Base-by-base conservation (phyloP, 768 basidiomycete species). In the Lentinula boryana region DNA sequence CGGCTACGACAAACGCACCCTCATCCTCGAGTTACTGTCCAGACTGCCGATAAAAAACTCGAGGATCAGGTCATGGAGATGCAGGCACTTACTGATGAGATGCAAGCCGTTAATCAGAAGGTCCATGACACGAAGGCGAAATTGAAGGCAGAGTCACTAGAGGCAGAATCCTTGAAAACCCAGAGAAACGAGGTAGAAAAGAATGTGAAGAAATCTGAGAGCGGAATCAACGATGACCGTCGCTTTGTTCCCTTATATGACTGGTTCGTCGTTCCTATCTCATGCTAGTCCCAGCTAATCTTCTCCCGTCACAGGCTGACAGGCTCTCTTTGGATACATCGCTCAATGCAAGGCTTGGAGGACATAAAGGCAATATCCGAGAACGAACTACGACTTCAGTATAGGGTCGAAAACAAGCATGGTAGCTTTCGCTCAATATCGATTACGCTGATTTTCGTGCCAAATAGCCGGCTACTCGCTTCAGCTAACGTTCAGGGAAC, bases 1-100 rank as follows among this genome's bases (percentile, higher is more conserved):
- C 84, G 93, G 1, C 84, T 95, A 16, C 85, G 91, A 18, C 88
- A 93, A 64, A 83, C 87, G 2, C 85, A 95, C 65, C 89, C 91
- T 0, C 82, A 86, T 18, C 88, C 93, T 49, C 84, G 93, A 9
- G 74, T 95, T 36, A 96, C 94, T 0, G 81, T 92, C 36, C 72
- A 84, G 2, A 77, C 86, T 50, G 94, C 94, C 0, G 85, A 86
- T 52, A 79, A 87, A 63, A 84, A 86, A 57, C 83, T 93, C 2
- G 84, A 86, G 9, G 81, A 81, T 10, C 93, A 95, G 64, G 84
- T 89, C n/a, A 79, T 75, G 8, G 84, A 91, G 69, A 91, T 95
- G 85, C 88, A 93, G 67, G 74, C 71, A n/a, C 74, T 91, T 44
- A 85, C 83, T 53, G 90, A 91, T 53, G 78, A 86, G 60, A 76